Base-by-base conservation (phyloP, 768 basidiomycete genomes). In the Leccinum barrowsii region DNA sequence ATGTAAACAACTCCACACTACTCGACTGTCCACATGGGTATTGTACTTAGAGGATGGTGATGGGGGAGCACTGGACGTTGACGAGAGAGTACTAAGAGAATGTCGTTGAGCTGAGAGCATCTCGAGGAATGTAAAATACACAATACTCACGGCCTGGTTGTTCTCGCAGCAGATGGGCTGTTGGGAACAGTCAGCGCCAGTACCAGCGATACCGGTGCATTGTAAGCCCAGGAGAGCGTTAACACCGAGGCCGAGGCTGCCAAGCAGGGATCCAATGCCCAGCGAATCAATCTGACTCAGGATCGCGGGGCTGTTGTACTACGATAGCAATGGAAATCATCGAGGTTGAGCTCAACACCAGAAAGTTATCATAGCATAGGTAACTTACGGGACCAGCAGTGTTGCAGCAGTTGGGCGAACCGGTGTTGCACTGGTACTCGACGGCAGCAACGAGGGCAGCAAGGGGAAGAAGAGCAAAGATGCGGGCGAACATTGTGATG, bases 201-300 rank as follows among this genome's bases (percentile, higher is more conserved):
- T 26, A 24, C 46, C 46, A 21, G 21, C 21, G 2, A 21, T 21
- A 21, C 21, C 30, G n/a, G n/a, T n/a, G n/a, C n/a, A n/a, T n/a
- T n/a, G n/a, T n/a, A n/a, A n/a, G n/a, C n/a, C n/a, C n/a, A n/a
- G n/a, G n/a, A n/a, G n/a, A n/a, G n/a, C n/a, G 6, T 7, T 2
- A 0, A 12, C 47, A 3, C 2, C 2, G 7, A 8, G 1, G n/a
- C 0, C 6, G 3, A 48, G 7, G 22, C 12, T 2, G 7, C 19
- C 47, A 2, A 48, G 2, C 15, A 19, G 0, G 10, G 7, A 7
- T 26, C n/a, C 44, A 13, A 46, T 0, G 12, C 21, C 21, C 8
- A 12, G 0, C 44, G 44, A 46, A 2, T 2, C 4, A 6, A 21
- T 21, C 0, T 46, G 1, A 7, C 19, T 21, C 8, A 1, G n/a